Evolutionary conservation across 805 yeast species (phyloP).

Genomic region (Monosporozyma servazzii): DNA sequence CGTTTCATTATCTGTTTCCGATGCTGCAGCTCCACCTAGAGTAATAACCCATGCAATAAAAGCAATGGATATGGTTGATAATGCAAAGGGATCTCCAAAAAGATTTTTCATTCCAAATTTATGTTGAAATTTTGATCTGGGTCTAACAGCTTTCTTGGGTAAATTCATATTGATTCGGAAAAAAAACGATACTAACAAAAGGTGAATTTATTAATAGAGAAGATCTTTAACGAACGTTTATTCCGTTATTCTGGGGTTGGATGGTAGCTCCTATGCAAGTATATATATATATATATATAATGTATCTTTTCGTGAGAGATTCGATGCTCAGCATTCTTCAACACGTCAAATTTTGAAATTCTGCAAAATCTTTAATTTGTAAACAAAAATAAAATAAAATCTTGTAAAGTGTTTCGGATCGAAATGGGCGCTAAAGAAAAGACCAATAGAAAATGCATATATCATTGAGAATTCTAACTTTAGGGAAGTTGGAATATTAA

Average conservation of each 20-base stretch:
- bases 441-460: neutral
- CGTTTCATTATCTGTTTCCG: constrained; percentile 30
- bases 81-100: constrained; percentile 78
- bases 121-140: constrained; percentile 10
- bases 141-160: neutral
- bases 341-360: constrained; percentile 1
- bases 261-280: neutral
- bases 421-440: neutral
- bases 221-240: neutral
- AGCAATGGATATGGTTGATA: constrained; percentile 69
- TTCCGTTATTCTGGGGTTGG: neutral
- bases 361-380: neutral
- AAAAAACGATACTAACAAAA: too few relatives aligned
- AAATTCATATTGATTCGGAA: neutral
- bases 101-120: constrained; percentile 40
- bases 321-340: neutral
- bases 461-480: too few relatives aligned
- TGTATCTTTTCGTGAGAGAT: neutral
- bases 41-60: constrained; percentile 79
- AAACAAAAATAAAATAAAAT: neutral
- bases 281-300: too few relatives aligned
- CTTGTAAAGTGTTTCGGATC: neutral
- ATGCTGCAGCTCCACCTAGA: constrained; percentile 73
- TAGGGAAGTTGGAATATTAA: neutral
- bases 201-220: neutral